A percentile compares a stretch with the other conserved stretches of the same genome.
Evolutionary conservation across 148 eudicot species (phyloP).

Genomic region (Chenopodium suecicum): DNA sequence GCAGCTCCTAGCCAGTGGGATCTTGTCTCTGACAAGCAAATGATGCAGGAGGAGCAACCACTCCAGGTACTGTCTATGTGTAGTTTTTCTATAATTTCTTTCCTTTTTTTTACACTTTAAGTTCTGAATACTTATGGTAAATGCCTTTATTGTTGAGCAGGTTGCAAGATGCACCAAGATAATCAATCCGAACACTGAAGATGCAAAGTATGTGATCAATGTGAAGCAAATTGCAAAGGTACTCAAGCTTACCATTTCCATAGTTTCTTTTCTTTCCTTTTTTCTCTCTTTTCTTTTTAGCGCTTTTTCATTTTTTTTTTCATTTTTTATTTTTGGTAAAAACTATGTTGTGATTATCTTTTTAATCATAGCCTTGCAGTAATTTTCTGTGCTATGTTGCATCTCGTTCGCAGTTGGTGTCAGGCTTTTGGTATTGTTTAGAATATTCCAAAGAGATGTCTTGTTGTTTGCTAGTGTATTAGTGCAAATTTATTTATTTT

Average conservation of each 20-base stretch:
- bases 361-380: neutral
- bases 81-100: neutral
- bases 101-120: neutral
- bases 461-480: neutral
- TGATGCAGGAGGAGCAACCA: slow-evolving; percentile 99
- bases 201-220: slow-evolving; percentile 91
- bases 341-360: neutral
- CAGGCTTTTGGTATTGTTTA: neutral
- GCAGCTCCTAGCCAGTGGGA: slow-evolving; percentile 99
- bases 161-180: slow-evolving; percentile 99
- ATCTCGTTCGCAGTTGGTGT: neutral
- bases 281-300: neutral
- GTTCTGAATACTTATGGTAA: slow-evolving; percentile 15
- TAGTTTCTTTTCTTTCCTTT: neutral
- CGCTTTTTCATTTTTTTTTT: no score
- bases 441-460: neutral
- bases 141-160: slow-evolving; percentile 29
- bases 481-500: neutral
- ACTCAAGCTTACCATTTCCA: neutral
- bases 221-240: slow-evolving; percentile 98
- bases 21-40: slow-evolving; percentile 96
- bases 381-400: neutral
- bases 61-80: slow-evolving; percentile 61
- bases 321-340: no score
- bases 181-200: slow-evolving; percentile 94